These are phyloP conservation scores for Euclidium syriacum DNA, from an alignment of 345 rosid genomes.

Conservation along the genomic window DNA sequence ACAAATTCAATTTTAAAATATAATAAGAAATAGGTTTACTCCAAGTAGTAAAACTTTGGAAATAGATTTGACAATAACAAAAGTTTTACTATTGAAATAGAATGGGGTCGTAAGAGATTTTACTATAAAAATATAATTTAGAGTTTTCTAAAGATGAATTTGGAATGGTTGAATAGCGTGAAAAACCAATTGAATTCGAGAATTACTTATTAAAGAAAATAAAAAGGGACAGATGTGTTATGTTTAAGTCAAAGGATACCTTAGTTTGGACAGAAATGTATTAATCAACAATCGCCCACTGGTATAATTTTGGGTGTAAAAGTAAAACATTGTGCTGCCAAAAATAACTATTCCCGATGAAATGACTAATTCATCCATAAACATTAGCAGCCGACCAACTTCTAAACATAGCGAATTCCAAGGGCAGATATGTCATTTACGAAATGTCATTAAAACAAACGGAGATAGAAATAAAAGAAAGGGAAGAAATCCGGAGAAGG, in stretches of 20 bases:
- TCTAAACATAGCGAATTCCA: too few relatives aligned
- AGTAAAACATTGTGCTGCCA: conserved; percentile 14
- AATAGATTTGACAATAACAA: too few relatives aligned
- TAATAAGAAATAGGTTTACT: too few relatives aligned
- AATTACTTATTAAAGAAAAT: neutral
- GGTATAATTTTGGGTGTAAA: neutral
- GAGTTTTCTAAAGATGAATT: too few relatives aligned
- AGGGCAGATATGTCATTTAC: neutral
- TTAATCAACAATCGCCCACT: conserved; percentile 9
- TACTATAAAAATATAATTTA: too few relatives aligned
- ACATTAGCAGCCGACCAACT: too few relatives aligned
- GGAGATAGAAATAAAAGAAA: neutral
- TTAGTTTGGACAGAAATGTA: neutral
- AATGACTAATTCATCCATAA: conserved; percentile 13
- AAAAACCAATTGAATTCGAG: neutral
- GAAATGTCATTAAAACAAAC: neutral
- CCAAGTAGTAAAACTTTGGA: too few relatives aligned
- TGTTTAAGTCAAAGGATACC: conserved; percentile 9
- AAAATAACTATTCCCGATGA: neutral
- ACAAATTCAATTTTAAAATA: too few relatives aligned
- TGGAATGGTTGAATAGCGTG: too few relatives aligned
- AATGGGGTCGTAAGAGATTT: too few relatives aligned
- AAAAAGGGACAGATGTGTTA: neutral
- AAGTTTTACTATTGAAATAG: too few relatives aligned
- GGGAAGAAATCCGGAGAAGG: neutral